Evolutionary conservation across 305 asterid genomes (phyloP), one percentile per base, ranked within the genome.

Genomic region (Petunia hybrid): DNA sequence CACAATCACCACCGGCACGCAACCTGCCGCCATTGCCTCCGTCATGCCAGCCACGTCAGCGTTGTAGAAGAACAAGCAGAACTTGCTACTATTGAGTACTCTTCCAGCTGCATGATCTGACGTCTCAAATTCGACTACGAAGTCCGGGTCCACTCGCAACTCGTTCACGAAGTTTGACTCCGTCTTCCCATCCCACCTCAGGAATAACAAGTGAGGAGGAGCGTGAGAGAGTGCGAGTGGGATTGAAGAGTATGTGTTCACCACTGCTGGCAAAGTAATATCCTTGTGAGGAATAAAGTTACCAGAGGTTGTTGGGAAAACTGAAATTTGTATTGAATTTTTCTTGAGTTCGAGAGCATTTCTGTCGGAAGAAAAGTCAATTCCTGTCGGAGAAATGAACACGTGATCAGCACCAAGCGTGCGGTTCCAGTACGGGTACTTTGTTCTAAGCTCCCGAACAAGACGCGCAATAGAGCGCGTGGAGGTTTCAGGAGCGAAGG

Each of bases 351-450:
- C 99, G 40, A 96, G 90, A n/a, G 86, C 78, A 78, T 94, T 96
- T 60, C 98, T 79, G 82, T 92, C 97, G 46, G 95, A 86, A 1
- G 98, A 91, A 80, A 79, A 91, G 70, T 89, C 97, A 6, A 96
- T 87, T 8, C 98, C 99, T 41, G 86, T 43, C 4, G 92, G 89
- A 0, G 98, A 91, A 3, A 91, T 0, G 56, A 90, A 93, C 87
- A 96, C 92, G 64, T 96, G 98, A 79, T 96, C 99, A 56, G 98
- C 98, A 14, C 99, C 98, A 16, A 96, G 92, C 14, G 98, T 89
- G 6, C 95, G 92, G 48, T 96, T 91, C 99, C 99, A 96, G 84
- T 83, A 93, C 55, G 97, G 94, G 64, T 62, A 77, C 38, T n/a
- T 68, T 62, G 53, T 85, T 59, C 98, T 80, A 74, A 96, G 84